A percentile compares a stretch with the other conserved stretches of the same genome.
Evolutionary conservation across 306 rosid genomes (phyloP).

Genomic region (Calophaca sinica): DNA sequence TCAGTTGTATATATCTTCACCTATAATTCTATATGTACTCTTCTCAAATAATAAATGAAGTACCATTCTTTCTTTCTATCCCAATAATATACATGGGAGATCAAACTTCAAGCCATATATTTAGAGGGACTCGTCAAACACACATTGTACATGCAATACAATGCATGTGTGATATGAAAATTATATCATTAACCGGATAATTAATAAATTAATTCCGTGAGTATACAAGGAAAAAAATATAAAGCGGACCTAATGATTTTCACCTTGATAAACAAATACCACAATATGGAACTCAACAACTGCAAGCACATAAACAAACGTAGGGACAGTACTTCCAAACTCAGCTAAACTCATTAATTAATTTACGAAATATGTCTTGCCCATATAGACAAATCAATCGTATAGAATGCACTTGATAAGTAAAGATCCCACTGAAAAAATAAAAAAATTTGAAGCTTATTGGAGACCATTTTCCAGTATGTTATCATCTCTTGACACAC

Average conservation of each 20-base stretch:
- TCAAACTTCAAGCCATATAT: too few relatives aligned
- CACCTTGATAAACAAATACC: background rate
- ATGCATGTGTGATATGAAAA: too few relatives aligned
- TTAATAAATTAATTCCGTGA: too few relatives aligned
- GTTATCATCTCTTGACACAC: conserved; percentile 13
- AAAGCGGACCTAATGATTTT: background rate
- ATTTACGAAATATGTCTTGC: conserved; percentile 38
- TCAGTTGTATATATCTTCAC: too few relatives aligned
- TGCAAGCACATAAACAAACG: conserved; percentile 32
- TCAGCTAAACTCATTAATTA: conserved; percentile 25
- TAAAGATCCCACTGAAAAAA: conserved; percentile 6
- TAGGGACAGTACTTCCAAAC: conserved; percentile 47
- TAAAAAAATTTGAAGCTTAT: background rate
- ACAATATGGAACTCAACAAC: conserved; percentile 8
- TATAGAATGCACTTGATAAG: conserved; percentile 13
- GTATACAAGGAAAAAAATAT: too few relatives aligned
- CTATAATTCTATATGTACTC: too few relatives aligned
- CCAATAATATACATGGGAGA: too few relatives aligned
- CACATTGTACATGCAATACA: too few relatives aligned
- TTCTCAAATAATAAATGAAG: too few relatives aligned
- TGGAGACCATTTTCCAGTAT: conserved; percentile 1
- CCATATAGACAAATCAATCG: conserved; percentile 21
- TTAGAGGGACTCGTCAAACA: too few relatives aligned
- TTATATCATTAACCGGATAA: too few relatives aligned
- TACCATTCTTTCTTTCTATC: too few relatives aligned